A percentile compares a stretch with the other conserved stretches of the same genome.
Conservation (phyloP, 2,329 filamentous ascomycete species). For the Colletotrichum cuscutae region DNA sequence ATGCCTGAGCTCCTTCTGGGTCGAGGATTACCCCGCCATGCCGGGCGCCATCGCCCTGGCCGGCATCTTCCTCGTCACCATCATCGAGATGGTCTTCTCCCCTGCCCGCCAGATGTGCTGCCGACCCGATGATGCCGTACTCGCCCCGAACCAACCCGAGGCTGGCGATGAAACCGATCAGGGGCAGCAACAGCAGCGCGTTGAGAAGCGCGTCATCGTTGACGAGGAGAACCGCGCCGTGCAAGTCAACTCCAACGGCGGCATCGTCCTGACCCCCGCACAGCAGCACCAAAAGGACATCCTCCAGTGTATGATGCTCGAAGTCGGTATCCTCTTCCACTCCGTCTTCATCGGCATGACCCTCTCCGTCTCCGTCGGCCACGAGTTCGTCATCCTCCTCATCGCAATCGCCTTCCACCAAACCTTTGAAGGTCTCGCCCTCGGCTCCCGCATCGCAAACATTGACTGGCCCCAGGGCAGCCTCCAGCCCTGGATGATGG, state of each 20-base stretch:
- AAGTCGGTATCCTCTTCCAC: constrained; percentile 83
- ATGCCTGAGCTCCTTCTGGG: constrained; percentile 81
- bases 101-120: constrained; percentile 47
- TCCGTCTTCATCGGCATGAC: constrained; percentile 88
- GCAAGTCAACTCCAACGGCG: neutral
- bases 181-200: neutral
- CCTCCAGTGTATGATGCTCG: constrained; percentile 80
- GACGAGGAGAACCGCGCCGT: constrained; percentile 24
- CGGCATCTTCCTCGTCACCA: constrained; percentile 81
- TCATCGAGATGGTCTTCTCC: constrained; percentile 78
- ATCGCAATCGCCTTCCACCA: constrained; percentile 83
- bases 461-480: constrained; percentile 55
- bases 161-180: neutral
- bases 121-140: constrained; percentile 41
- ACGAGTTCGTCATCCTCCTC: constrained; percentile 81
- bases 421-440: constrained; percentile 66
- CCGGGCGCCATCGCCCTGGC: constrained; percentile 84
- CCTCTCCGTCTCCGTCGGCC: constrained; percentile 79
- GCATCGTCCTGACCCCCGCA: constrained; percentile 54
- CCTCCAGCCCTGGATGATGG: constrained; percentile 66
- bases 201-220: neutral
- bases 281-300: constrained; percentile 72
- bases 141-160: constrained; percentile 25
- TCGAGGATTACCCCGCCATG: constrained; percentile 78
- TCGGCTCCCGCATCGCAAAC: constrained; percentile 72